Evolutionary conservation across 257 asterid genomes (phyloP).

Genomic region (Solanum chmielewskii): DNA sequence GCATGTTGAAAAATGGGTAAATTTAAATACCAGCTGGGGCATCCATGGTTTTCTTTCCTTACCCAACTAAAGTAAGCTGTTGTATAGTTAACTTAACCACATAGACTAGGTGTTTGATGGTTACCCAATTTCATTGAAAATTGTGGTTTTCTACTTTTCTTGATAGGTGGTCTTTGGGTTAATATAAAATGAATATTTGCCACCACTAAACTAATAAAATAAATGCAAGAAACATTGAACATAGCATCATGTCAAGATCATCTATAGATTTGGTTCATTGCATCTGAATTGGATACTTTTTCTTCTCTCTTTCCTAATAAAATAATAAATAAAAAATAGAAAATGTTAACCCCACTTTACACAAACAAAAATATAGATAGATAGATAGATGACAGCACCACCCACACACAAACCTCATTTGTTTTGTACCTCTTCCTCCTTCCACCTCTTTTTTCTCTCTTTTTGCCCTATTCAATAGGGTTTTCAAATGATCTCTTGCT

Average conservation of each 20-base stretch:
- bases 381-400: slow-evolving; percentile 17
- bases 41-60: background rate
- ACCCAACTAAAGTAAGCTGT: background rate
- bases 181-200: background rate
- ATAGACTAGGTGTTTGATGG: background rate
- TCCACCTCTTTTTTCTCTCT: background rate
- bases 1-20: background rate
- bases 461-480: slow-evolving; percentile 87
- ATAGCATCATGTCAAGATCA: slow-evolving; percentile 5
- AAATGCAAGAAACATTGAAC: slow-evolving; percentile 57
- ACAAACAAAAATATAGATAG: slow-evolving; percentile 26
- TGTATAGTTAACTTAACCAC: background rate
- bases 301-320: background rate
- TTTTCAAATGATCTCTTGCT: slow-evolving; percentile 19
- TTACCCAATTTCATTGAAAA: background rate
- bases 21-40: background rate
- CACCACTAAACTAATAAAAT: background rate
- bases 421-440: slow-evolving; percentile 8
- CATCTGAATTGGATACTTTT: slow-evolving; percentile 13
- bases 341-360: slow-evolving; percentile 29
- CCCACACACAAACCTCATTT: slow-evolving; percentile 3
- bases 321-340: background rate
- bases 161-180: background rate
- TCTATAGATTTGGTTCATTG: slow-evolving; percentile 37
- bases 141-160: background rate